A percentile compares a stretch with the other conserved stretches of the same genome.
Evolutionary conservation across 1,139 yeast genomes (phyloP).

Genomic region (Hemisphaericaspora lyxosophila): DNA sequence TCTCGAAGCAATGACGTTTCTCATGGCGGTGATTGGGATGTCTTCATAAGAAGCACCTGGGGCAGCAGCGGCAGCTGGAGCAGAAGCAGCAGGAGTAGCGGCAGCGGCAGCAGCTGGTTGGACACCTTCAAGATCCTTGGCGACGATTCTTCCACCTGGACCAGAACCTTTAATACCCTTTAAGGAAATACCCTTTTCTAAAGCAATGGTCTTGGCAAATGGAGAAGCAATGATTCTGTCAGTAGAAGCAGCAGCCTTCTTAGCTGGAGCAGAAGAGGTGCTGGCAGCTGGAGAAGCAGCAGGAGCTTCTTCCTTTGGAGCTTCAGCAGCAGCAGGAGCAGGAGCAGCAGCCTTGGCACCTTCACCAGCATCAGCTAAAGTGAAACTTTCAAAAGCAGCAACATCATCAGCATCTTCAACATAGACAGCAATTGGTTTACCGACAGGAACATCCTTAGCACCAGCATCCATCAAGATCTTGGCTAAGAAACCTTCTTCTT

Average conservation of each 20-base stretch:
- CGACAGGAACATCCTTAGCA: conserved; percentile 86
- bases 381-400: conserved; percentile 81
- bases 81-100: conserved; percentile 39
- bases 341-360: conserved; percentile 38
- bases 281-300: conserved; percentile 27
- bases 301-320: conserved; percentile 25
- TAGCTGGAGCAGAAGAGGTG: conserved; percentile 27
- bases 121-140: conserved; percentile 81
- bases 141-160: conserved; percentile 91
- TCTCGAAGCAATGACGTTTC: conserved; percentile 91
- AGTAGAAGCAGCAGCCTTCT: conserved; percentile 29
- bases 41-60: conserved; percentile 68
- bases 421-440: conserved; percentile 94
- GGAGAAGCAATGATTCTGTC: conserved; percentile 93
- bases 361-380: conserved; percentile 78
- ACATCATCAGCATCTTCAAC: conserved; percentile 88
- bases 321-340: conserved; percentile 30
- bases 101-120: conserved; percentile 45
- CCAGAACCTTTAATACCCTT: conserved; percentile 89
- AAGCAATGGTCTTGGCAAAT: conserved; percentile 87
- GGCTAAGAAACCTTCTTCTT: conserved; percentile 95
- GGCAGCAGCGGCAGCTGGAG: conserved; percentile 48
- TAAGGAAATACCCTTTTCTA: conserved; percentile 87
- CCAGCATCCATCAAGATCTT: conserved; percentile 86
- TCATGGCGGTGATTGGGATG: conserved; percentile 85